Base-by-base conservation (phyloP, 495 filamentous ascomycete genomes). In the Hypoxylon crocopeplum region DNA sequence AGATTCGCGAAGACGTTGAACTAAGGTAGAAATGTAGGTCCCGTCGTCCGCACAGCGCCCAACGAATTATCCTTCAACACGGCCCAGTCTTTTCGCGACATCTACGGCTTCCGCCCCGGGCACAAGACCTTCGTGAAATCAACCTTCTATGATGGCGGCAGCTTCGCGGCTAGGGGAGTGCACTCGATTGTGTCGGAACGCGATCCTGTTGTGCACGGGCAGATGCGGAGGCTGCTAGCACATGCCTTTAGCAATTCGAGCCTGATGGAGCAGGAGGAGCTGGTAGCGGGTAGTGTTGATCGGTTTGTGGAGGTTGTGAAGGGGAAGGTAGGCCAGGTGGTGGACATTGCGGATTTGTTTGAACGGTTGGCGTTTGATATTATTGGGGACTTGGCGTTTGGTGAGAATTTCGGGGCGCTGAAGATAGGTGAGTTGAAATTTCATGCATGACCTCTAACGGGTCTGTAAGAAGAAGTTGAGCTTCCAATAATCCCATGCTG, bases 231-330 rank as follows among this genome's bases (percentile, higher is more conserved):
- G 20, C 54, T 76, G 1, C 59, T 83, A 4, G 67, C 78, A 12
- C 76, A 81, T 48, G 81, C 80, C 1, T 84, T 85, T 53, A 79
- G 77, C 6, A 74, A 75, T 22, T 74, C 73, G 27, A 78, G 77
- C 1, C 61, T 84, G 7, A 53, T 48, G 16, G 75, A 78, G 49
- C 81, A 84, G 47, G 82, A 85, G 53, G 39, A 34, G 6, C 57
- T 84, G 3, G 59, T 84, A 8, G 68, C 75, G 33, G 56, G 50
- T 1, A 79, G 77, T 36, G 71, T 78, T 3, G 70, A 79, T 42
- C 55, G 48, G 7, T 79, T 80, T 40, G 68, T 78, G 12, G 64
- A 77, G 39, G 48, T 76, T 19, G 55, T 83, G 8, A 56, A 74
- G 3, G 40, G 61, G 2, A 66, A 63, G 29, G 1, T 36, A 7